These are phyloP conservation scores for Linderniella brevidens DNA, from an alignment of 257 asterid genomes.

Conservation along the genomic window DNA sequence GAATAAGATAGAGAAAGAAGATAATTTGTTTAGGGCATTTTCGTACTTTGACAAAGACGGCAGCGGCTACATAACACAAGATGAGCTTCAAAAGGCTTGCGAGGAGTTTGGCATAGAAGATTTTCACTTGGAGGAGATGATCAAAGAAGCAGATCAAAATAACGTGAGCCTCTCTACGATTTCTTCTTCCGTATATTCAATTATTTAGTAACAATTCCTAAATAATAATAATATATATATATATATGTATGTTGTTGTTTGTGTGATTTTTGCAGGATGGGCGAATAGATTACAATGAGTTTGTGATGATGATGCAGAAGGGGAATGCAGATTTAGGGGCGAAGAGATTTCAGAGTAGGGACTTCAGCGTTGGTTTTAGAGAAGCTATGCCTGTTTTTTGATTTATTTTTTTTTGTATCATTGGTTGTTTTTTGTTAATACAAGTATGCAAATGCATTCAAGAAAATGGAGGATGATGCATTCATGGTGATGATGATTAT, in stretches of 20 bases:
- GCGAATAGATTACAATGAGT: slow-evolving; percentile 28
- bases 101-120: slow-evolving; percentile 29
- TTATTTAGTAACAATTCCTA: too few relatives aligned
- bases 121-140: slow-evolving; percentile 24
- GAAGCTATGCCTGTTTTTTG: slow-evolving; percentile 22
- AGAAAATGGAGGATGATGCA: too few relatives aligned
- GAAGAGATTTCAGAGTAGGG: slow-evolving; percentile 20
- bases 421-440: too few relatives aligned
- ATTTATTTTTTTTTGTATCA: background rate
- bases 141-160: slow-evolving; percentile 27
- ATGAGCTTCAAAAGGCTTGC: slow-evolving; percentile 40
- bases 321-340: slow-evolving; percentile 28
- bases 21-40: slow-evolving; percentile 24
- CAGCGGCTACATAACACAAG: slow-evolving; percentile 32
- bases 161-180: slow-evolving; percentile 15
- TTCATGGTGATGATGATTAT: too few relatives aligned
- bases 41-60: slow-evolving; percentile 34
- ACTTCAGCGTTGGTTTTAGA: slow-evolving; percentile 20
- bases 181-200: background rate
- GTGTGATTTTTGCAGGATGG: slow-evolving; percentile 18
- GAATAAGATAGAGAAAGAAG: slow-evolving; percentile 32
- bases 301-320: slow-evolving; percentile 37
- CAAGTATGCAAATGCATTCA: too few relatives aligned
- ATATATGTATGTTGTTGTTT: background rate
- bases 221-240: too few relatives aligned